Evolutionary conservation across 768 basidiomycete species (phyloP), one percentile per base, ranked within the genome.

Genomic region (Collybiopsis luxurians): DNA sequence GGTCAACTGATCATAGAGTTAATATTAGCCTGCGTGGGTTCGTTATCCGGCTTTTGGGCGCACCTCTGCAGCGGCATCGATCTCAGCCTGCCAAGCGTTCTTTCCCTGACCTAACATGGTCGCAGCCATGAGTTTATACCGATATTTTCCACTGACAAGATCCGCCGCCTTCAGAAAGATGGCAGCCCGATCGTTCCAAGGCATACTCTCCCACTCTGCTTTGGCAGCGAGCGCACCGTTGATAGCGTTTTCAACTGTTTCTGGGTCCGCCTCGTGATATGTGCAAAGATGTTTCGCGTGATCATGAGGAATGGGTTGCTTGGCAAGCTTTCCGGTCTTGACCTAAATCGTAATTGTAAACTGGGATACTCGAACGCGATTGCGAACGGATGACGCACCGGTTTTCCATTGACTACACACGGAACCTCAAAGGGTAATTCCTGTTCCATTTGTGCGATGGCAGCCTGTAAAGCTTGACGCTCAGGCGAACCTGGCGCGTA

Each of bases 21-120:
- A 24, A 47, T 17, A 48, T 43, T 49, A 43, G 24, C 17, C 13
- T 34, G 5, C 31, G 31, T 34, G 31, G 13, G 31, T 34, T 34
- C n/a, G n/a, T n/a, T n/a, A n/a, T 26, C 17, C 46, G 13, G 11
- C 9, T 21, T 11, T 21, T 39, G 36, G 4, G 69, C 82, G 42
- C 56, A 92, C 93, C 87, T 99, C 97, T 3, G 97, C 96, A 17
- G 95, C 97, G 54, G 97, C 93, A 70, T 99, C 97, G 60, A 99
- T 98, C 79, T 99, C 97, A 15, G 97, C 97, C 75, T 99, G 97
- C 97, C 97, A 99, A 15, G 82, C 88, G 69, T 98, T 99, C 85
- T 99, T 99, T 40, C 97, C 97, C 75, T 99, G 97, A 15, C 97
- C 97, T 46, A 99, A 79, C 74, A 99, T 97, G 43, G 96, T 98